phyloP scores from a whole-genome alignment of 768 basidiomycete genomes.

The Rhodotorula kratochvilovae region DNA sequence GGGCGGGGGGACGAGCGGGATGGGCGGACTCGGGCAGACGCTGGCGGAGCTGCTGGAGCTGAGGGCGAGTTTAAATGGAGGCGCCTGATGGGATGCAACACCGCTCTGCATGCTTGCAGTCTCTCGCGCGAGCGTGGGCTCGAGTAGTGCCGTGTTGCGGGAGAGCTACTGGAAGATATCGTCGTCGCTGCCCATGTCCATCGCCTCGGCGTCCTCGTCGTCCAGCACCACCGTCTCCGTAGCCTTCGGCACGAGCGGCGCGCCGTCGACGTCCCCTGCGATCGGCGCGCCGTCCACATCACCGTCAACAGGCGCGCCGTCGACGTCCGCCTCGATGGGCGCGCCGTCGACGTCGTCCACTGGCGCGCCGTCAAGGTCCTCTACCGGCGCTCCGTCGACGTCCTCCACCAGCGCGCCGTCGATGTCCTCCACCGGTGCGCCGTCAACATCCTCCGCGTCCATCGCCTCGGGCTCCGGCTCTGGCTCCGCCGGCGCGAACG shows the following conservation, averaged over 20 bases:
- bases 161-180: constrained; percentile 4
- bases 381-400: constrained; percentile 11
- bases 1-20: not conserved
- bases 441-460: constrained; percentile 16
- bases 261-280: constrained; percentile 21
- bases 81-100: not conserved
- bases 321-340: constrained; percentile 51
- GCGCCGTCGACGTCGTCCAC: constrained; percentile 39
- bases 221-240: not conserved
- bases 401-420: constrained; percentile 44
- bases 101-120: too few species aligned
- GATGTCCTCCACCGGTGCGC: constrained; percentile 22
- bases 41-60: not conserved
- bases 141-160: not conserved
- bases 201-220: constrained; percentile 15
- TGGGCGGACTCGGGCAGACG: not conserved
- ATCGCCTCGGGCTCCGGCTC: constrained; percentile 25
- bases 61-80: not conserved
- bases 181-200: constrained; percentile 27
- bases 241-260: not conserved
- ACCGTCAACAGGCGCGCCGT: too few species aligned
- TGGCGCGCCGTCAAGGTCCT: constrained; percentile 3
- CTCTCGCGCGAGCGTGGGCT: too few species aligned
- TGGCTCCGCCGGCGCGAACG: constrained; percentile 20
- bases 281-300: constrained; percentile 48